A percentile compares a stretch with the other conserved stretches of the same genome.
These are phyloP conservation scores for Cyberlindnera suaveolens DNA, from an alignment of 805 yeast species.

Conservation along the genomic window DNA sequence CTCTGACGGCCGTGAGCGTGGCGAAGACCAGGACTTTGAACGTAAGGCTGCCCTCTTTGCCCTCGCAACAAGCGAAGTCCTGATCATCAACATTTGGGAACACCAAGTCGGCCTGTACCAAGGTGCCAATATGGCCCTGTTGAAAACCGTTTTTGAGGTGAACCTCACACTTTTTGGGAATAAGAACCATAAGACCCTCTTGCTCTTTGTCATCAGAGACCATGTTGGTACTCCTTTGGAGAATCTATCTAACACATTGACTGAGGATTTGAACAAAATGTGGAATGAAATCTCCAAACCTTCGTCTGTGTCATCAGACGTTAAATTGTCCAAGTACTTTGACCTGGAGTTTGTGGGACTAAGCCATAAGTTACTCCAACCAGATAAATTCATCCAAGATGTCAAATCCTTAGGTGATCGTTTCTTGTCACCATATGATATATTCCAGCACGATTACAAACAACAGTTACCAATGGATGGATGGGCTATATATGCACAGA, in stretches of 20 bases:
- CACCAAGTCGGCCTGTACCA: conserved; percentile 94
- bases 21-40: conserved; percentile 98
- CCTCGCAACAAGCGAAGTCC: conserved; percentile 80
- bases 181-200: conserved; percentile 51
- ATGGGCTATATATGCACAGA: conserved; percentile 87
- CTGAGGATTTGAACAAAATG: conserved; percentile 63
- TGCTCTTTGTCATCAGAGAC: conserved; percentile 88
- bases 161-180: conserved; percentile 79
- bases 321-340: conserved; percentile 67
- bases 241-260: conserved; percentile 62
- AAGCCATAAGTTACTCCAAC: conserved; percentile 79
- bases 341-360: conserved; percentile 78
- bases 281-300: conserved; percentile 82
- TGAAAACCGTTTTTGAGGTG: conserved; percentile 95
- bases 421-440: conserved; percentile 34
- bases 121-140: conserved; percentile 94
- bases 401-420: conserved; percentile 59
- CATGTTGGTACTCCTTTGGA: conserved; percentile 84
- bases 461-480: conserved; percentile 91
- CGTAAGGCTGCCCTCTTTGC: conserved; percentile 95
- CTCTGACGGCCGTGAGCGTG: conserved; percentile 95
- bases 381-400: conserved; percentile 59
- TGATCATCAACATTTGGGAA: conserved; percentile 94
- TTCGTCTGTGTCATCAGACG: conserved; percentile 40
- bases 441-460: conserved; percentile 69